phyloP scores from a whole-genome alignment of 2,329 filamentous ascomycete species.

The Arthrobotrys sphaeroides region DNA sequence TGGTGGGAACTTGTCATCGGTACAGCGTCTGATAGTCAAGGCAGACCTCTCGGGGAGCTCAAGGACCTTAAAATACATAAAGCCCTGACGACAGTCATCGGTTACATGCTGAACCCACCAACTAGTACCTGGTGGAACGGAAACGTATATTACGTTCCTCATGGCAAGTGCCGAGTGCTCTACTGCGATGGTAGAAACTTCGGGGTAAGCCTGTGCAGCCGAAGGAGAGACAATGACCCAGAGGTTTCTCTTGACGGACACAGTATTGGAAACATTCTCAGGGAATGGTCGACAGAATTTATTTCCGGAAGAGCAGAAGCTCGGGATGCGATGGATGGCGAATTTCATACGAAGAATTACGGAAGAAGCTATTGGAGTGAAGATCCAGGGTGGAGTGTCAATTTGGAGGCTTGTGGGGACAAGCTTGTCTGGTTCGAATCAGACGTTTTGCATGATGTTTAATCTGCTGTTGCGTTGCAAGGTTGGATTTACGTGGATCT shows the following conservation, averaged over 20 bases:
- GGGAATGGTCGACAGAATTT: neutral
- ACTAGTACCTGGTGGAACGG: neutral
- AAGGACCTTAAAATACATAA: neutral
- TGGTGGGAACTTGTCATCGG: neutral
- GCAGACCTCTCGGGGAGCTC: neutral
- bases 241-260: neutral
- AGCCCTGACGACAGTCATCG: neutral
- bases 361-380: slow-evolving; percentile 8
- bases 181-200: neutral
- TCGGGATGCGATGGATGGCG: neutral
- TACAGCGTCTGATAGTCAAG: neutral
- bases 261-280: neutral
- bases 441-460: neutral
- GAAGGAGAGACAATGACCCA: neutral
- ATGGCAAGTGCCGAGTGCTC: neutral
- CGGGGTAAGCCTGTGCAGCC: neutral
- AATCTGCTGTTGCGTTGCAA: neutral
- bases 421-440: neutral
- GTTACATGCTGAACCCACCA: neutral
- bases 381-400: slow-evolving; percentile 1
- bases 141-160: neutral
- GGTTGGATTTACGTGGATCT: neutral
- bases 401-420: neutral
- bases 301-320: neutral
- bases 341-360: neutral